phyloP scores from a whole-genome alignment of 257 asterid genomes.

The Vinca minor region DNA sequence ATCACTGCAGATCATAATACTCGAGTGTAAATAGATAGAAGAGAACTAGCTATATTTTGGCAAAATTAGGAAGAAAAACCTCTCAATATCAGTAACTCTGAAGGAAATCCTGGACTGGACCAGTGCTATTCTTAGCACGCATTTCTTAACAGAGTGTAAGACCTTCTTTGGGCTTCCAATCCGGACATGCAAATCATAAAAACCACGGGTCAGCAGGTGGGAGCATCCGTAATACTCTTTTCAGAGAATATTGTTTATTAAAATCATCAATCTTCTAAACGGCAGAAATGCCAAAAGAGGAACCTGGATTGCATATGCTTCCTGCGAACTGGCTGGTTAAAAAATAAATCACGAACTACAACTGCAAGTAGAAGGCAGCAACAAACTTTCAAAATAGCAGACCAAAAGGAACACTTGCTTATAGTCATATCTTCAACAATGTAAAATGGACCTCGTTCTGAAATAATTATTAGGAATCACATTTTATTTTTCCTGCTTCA shows the following conservation, averaged over 20 bases:
- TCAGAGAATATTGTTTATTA: neutral
- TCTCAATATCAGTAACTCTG: slow-evolving; percentile 60
- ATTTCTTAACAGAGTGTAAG: slow-evolving; percentile 58
- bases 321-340: slow-evolving; percentile 93
- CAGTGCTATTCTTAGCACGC: slow-evolving; percentile 68
- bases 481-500: neutral
- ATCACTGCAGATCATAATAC: slow-evolving; percentile 43
- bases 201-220: slow-evolving; percentile 20
- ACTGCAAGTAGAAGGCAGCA: slow-evolving; percentile 39
- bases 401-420: neutral
- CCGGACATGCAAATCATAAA: slow-evolving; percentile 25
- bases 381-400: slow-evolving; percentile 1
- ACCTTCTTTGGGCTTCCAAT: slow-evolving; percentile 63
- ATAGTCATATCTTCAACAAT: neutral
- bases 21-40: slow-evolving; percentile 14
- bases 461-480: neutral
- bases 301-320: slow-evolving; percentile 83
- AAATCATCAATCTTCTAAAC: neutral
- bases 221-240: neutral
- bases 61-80: slow-evolving; percentile 32
- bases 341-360: slow-evolving; percentile 70
- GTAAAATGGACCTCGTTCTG: neutral
- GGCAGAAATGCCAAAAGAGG: slow-evolving; percentile 6
- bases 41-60: slow-evolving; percentile 17
- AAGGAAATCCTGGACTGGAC: slow-evolving; percentile 60